Base-by-base conservation (phyloP, 2,329 filamentous ascomycete genomes). In the Dactylellina leptospora region DNA sequence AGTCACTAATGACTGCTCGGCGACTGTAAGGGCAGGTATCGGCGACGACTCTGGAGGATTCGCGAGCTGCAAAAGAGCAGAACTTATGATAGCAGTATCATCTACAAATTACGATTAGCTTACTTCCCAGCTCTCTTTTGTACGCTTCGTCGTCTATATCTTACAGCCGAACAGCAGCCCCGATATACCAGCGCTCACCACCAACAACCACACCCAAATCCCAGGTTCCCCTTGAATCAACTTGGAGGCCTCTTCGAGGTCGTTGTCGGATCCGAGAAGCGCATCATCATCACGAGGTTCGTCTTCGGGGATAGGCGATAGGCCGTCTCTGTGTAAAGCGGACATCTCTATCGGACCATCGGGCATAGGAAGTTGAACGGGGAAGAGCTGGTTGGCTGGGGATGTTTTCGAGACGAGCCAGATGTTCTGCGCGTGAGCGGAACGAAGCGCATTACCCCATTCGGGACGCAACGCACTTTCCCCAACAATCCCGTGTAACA, bases 1-100 rank as follows among this genome's bases (percentile, higher is more conserved):
- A 2, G 88, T 90, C 76, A 90, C 88, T 74, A 90, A 81, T 4
- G 88, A 90, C 78, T 88, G 90, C 79, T 90, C 87, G 76, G 88
- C 79, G 0, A 86, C 85, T 0, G 84, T 87, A 23, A 90, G 82
- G 1, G 74, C 61, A 18, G 72, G 59, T 53, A 71, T 72, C 6
- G 82, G 79, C 48, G 84, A 84, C 62, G 81, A 78, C 25, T 85
- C 87, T 28, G 90, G 84, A 6, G 86, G 85, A 1, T 81, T 82
- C 54, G 84, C 84, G 74, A 90, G 84, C 1, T 87, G 88, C 47
- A 90, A 85, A 33, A 90, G 82, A 0, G 87, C 89, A 1, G 87
- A 86, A 28, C 87, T 89, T 62, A 90, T 88, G 13, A 90, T 88
- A 50, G 88, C 87, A 0, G 87, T 89, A 77, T 88, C 87, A 77